Percentiles rank a stretch among this genome's conserved stretches.
phyloP scores from a whole-genome alignment of 768 basidiomycete genomes.

The Mycena sanguinolenta region DNA sequence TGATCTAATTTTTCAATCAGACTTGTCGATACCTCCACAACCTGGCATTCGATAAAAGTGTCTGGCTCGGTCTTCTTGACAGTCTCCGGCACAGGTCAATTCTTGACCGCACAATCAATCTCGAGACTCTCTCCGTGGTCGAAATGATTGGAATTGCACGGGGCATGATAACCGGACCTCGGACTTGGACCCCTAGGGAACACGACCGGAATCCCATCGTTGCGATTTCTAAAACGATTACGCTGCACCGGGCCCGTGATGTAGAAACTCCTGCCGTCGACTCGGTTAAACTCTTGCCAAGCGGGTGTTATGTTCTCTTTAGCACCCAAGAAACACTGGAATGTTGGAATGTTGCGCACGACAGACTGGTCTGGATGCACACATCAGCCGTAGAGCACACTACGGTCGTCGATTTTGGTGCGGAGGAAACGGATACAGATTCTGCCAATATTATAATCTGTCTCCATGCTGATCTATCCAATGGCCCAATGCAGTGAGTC shows the following conservation, averaged over 20 bases:
- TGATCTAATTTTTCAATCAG: neutral
- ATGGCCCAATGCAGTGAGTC: neutral
- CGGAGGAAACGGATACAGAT: neutral
- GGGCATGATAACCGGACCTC: neutral
- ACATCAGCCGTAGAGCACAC: neutral
- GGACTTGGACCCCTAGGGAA: neutral
- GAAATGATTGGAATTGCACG: constrained; percentile 6
- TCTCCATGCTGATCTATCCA: too few species aligned
- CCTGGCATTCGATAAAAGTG: constrained; percentile 21
- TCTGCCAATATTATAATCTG: constrained; percentile 3
- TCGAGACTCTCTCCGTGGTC: neutral
- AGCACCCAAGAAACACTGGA: neutral
- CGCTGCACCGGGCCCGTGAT: neutral
- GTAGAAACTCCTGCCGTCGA: neutral
- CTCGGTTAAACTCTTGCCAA: constrained; percentile 11
- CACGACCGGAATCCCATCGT: neutral
- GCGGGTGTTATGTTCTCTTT: constrained; percentile 25
- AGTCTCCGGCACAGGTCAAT: constrained; percentile 11
- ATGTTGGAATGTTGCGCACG: constrained; percentile 20
- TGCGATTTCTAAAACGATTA: neutral
- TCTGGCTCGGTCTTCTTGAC: constrained; percentile 22
- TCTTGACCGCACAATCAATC: neutral
- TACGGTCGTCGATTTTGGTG: neutral
- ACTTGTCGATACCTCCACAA: constrained; percentile 19
- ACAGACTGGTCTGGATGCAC: constrained; percentile 9